Evolutionary conservation across 345 rosid genomes (phyloP), one percentile per base, ranked within the genome.

Genomic region (Punica granatum): DNA sequence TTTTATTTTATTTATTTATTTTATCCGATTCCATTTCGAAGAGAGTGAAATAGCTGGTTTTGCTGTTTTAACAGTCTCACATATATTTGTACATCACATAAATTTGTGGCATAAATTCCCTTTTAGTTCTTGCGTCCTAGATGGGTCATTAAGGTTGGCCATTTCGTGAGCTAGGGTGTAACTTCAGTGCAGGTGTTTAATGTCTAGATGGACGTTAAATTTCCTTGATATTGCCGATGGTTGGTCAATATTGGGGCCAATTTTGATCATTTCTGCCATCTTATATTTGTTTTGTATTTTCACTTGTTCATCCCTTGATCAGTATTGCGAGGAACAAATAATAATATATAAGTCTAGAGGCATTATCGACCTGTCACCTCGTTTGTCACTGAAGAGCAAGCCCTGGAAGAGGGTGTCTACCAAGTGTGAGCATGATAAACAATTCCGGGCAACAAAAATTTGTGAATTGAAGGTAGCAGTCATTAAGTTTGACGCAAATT

Each of bases 391-490:
- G 63, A 30, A 93, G 97, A 88, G 75, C 83, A 83, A 78, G 85
- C 92, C 46, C 79, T 93, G 91, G 70, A 84, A 79, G 81, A 80
- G 67, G 63, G 73, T 88, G 43, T 83, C 82, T 31, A 75, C 72
- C 73, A 83, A 65, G 70, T 88, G 89, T 69, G 90, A 82, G 63
- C 76, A 54, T 69, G 86, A 84, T 61, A 94, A 80, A 76, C 78
- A 76, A 66, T 69, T 75, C 61, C 87, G 96, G 96, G 70, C 71
- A 48, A 69, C 69, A 28, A 89, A 88, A 48, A 63, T 84, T 66
- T 74, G 33, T 72, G 69, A 73, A 63, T 75, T 89, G 70, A 85
- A 81, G 90, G 98, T 83, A 72, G 59, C 48, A 64, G 56, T 37
- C 66, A 53, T 19, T 75, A 67, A 34, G 51, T 26, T 36, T 51